A percentile compares a stretch with the other conserved stretches of the same genome.
These are phyloP conservation scores for Penicillium angulare DNA, from an alignment of 495 filamentous ascomycete species.

Conservation along the genomic window DNA sequence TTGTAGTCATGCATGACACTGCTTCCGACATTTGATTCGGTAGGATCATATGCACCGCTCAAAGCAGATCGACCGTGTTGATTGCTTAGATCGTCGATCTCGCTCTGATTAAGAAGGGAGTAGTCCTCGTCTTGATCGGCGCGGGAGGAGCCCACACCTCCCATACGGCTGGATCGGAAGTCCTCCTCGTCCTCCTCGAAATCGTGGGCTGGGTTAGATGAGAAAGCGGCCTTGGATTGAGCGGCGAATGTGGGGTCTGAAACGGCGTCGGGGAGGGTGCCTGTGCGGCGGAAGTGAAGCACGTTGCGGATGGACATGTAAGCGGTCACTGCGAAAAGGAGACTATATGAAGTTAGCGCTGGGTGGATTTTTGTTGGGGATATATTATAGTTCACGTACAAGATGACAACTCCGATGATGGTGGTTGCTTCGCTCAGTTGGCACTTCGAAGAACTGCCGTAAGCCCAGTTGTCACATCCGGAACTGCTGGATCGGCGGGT, in stretches of 20 bases:
- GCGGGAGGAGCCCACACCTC: conserved; percentile 31
- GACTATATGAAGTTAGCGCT: conserved; percentile 43
- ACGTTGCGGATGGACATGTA: conserved; percentile 75
- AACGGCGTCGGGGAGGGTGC: conserved; percentile 67
- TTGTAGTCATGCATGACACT: conserved; percentile 42
- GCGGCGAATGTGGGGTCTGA: conserved; percentile 51
- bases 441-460: conserved; percentile 58
- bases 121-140: conserved; percentile 47
- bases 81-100: conserved; percentile 42
- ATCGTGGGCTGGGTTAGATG: conserved; percentile 48
- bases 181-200: conserved; percentile 50
- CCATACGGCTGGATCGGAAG: conserved; percentile 44
- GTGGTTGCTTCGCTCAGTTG: conserved; percentile 72
- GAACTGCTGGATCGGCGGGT: conserved; percentile 19
- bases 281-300: conserved; percentile 74
- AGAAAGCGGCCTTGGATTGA: conserved; percentile 51
- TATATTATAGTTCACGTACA: conserved; percentile 59
- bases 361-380: neutral
- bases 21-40: conserved; percentile 26
- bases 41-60: conserved; percentile 42
- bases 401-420: conserved; percentile 77
- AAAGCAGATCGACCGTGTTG: conserved; percentile 34
- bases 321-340: conserved; percentile 71
- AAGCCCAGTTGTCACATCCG: conserved; percentile 53
- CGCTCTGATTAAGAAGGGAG: conserved; percentile 45